Percentiles rank a stretch among this genome's conserved stretches.
These are phyloP conservation scores for Lactarius hengduanensis DNA, from an alignment of 768 basidiomycete genomes.

Conservation along the genomic window DNA sequence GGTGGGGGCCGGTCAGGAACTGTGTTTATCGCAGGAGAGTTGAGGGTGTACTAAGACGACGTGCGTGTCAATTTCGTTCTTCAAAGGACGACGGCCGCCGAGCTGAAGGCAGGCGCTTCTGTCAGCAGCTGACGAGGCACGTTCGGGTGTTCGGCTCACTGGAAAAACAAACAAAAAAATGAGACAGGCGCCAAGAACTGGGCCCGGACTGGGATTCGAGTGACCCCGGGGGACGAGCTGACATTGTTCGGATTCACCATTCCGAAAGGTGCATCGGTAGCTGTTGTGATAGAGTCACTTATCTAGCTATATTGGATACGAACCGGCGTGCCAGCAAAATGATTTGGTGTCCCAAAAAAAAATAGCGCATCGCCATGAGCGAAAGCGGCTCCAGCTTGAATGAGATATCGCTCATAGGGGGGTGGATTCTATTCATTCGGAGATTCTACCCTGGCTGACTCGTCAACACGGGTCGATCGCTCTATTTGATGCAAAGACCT, in stretches of 20 bases:
- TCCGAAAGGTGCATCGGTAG: background rate
- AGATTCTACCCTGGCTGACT: background rate
- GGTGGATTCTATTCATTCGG: background rate
- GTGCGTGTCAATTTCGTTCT: background rate
- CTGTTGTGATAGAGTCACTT: background rate
- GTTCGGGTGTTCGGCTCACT: background rate
- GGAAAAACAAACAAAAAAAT: background rate
- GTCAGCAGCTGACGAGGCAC: background rate
- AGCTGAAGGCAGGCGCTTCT: background rate
- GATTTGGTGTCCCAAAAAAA: background rate
- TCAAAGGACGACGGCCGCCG: background rate
- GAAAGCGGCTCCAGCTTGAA: conserved; percentile 10
- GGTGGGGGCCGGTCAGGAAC: background rate
- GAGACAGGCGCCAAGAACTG: background rate
- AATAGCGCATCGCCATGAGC: conserved; percentile 2
- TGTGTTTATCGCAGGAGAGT: background rate
- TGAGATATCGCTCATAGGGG: conserved; percentile 2
- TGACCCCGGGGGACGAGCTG: background rate
- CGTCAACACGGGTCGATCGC: background rate
- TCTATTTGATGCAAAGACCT: background rate
- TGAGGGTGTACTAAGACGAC: background rate
- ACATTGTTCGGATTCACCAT: background rate
- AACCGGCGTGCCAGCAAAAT: background rate
- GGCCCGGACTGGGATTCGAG: background rate
- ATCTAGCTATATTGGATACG: conserved; percentile 7